Evolutionary conservation across 2,329 filamentous ascomycete genomes (phyloP).

Genomic region (Trichoderma atrobrunneum): DNA sequence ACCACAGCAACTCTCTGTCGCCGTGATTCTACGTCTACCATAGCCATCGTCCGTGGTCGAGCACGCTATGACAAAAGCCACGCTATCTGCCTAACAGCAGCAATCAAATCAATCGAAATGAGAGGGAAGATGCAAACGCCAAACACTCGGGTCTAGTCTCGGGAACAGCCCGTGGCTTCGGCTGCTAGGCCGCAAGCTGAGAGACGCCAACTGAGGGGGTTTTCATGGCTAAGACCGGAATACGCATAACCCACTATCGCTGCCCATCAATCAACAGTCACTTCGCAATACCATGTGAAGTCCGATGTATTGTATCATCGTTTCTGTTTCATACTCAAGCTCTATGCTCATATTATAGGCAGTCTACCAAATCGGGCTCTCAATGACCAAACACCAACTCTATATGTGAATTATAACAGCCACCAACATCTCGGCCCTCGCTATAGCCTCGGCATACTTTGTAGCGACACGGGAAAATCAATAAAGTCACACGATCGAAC

Average conservation of each 20-base stretch:
- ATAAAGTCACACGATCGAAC: background rate
- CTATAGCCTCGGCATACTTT: background rate
- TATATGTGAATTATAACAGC: background rate
- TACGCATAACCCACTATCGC: background rate
- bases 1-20: constrained; percentile 27
- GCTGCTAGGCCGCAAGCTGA: background rate
- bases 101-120: background rate
- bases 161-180: background rate
- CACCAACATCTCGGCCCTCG: background rate
- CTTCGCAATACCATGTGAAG: background rate
- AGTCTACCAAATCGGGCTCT: background rate
- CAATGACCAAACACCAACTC: background rate
- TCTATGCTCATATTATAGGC: background rate
- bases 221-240: background rate
- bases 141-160: background rate
- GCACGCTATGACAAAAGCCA: background rate
- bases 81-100: background rate
- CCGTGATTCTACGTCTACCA: background rate
- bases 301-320: background rate
- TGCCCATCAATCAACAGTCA: background rate
- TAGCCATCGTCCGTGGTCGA: background rate
- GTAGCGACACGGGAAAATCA: background rate
- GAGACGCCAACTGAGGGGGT: background rate
- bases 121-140: background rate
- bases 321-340: background rate